Conservation (phyloP, 2,329 filamentous ascomycete genomes). For the Aspergillus neoniger region DNA sequence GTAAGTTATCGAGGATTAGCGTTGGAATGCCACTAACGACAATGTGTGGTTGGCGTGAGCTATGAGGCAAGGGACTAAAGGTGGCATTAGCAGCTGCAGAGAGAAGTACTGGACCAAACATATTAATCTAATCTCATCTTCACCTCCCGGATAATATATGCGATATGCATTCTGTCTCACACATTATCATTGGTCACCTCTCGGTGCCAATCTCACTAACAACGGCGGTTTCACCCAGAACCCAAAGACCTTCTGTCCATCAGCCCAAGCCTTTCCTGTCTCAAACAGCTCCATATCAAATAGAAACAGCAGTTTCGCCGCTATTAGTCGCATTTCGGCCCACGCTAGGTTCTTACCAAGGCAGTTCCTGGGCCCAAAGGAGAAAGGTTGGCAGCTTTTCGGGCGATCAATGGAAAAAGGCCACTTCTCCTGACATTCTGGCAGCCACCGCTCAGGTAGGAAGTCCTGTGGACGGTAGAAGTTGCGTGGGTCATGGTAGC, state of each 20-base stretch:
- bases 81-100: no score
- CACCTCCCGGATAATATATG: no score
- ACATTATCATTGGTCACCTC: background rate
- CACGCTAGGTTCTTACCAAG: slow-evolving; percentile 26
- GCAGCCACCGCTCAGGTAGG: background rate
- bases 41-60: no score
- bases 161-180: no score
- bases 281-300: background rate
- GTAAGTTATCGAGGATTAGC: no score
- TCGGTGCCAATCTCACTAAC: background rate
- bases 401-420: background rate
- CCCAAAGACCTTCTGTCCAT: slow-evolving; percentile 4
- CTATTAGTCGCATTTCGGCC: slow-evolving; percentile 11
- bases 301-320: slow-evolving; percentile 3
- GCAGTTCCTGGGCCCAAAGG: slow-evolving; percentile 33
- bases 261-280: background rate
- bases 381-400: slow-evolving; percentile 35
- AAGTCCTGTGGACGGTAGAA: background rate
- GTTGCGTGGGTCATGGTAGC: slow-evolving; percentile 30
- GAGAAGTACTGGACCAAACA: no score
- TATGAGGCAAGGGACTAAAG: no score
- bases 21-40: no score
- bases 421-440: background rate
- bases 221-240: slow-evolving; percentile 7
- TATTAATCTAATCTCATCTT: background rate